Percentiles rank a stretch among this genome's conserved stretches.
These are phyloP conservation scores for Pleurotus sapidus DNA, from an alignment of 768 basidiomycete genomes.

Conservation along the genomic window DNA sequence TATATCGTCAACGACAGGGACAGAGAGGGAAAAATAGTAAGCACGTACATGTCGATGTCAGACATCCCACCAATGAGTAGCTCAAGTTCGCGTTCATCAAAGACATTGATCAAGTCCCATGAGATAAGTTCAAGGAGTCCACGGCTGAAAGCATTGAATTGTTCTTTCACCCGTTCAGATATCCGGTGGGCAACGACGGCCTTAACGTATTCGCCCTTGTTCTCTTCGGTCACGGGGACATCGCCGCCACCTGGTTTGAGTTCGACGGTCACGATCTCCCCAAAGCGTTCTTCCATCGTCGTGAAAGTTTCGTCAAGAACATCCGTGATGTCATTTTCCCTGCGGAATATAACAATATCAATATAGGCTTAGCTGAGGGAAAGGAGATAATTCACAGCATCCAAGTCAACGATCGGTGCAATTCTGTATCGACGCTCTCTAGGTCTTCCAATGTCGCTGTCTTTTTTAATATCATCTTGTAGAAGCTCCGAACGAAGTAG, in stretches of 20 bases:
- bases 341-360: constrained; percentile 18
- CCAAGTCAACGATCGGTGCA: constrained; percentile 68
- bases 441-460: constrained; percentile 59
- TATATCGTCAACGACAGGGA: constrained; percentile 5
- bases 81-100: constrained; percentile 89
- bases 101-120: constrained; percentile 79
- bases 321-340: constrained; percentile 75
- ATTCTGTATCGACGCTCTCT: constrained; percentile 65
- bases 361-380: not conserved
- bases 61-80: constrained; percentile 91
- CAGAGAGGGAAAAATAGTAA: not conserved
- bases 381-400: constrained; percentile 56
- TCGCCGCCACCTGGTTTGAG: constrained; percentile 61
- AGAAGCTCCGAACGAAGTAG: constrained; percentile 78
- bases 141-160: constrained; percentile 83
- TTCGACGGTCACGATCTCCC: constrained; percentile 65
- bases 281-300: constrained; percentile 71
- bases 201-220: constrained; percentile 79
- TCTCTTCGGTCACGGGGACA: constrained; percentile 65
- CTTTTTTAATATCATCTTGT: constrained; percentile 74
- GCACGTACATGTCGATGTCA: constrained; percentile 78
- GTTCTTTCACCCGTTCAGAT: constrained; percentile 74
- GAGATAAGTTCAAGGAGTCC: constrained; percentile 86
- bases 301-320: constrained; percentile 74
- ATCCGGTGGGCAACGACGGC: constrained; percentile 82